Base-by-base conservation (phyloP, 1,284 basidiomycete genomes). In the Ustilago sp. region DNA sequence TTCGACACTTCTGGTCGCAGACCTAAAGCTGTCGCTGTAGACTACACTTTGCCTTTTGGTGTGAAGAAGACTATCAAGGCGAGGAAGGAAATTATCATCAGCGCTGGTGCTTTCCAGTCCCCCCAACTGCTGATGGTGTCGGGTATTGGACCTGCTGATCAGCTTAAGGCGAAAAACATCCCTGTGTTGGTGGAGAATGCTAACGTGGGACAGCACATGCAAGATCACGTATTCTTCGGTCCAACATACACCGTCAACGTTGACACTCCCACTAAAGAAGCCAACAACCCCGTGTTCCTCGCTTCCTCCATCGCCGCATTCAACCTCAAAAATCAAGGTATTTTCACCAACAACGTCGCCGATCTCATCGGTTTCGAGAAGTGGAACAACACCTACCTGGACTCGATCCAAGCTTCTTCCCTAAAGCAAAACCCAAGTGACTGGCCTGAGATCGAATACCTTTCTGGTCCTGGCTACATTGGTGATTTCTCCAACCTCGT, bases 1-100 rank as follows among this genome's bases (percentile, higher is more conserved):
- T 82, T 86, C 23, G 59, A 89, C 51, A 82, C 83, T 1, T 63
- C 86, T 1, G 81, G 88, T 13, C 83, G 86, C 19, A 81, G 88
- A 61, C 79, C 77, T 6, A 61, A 59, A 35, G 80, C 79, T 23
- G 70, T 58, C 11, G 68, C 73, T 32, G 80, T 83, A 9, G 57
- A 66, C 4, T 80, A 77, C 62, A 69, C 57, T 5, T 19, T 77
- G 34, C 60, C 66, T 0, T n/a, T 61, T 1, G 74, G 72, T 13
- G 47, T 71, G 28, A 63, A 59, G 31, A 63, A 62, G 56, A 74
- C 69, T 17, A 36, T 76, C 62, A 68, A 67, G 47, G 82, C 77
- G 0, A 45, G 62, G 4, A 77, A 77, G 57, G 84, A 86, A 56
- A 79, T 84, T 47, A 85, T 86, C 34, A 32, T 85, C 28, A 73